Conservation (phyloP, 441 rosid genomes). For the Metrosideros polymorpha region DNA sequence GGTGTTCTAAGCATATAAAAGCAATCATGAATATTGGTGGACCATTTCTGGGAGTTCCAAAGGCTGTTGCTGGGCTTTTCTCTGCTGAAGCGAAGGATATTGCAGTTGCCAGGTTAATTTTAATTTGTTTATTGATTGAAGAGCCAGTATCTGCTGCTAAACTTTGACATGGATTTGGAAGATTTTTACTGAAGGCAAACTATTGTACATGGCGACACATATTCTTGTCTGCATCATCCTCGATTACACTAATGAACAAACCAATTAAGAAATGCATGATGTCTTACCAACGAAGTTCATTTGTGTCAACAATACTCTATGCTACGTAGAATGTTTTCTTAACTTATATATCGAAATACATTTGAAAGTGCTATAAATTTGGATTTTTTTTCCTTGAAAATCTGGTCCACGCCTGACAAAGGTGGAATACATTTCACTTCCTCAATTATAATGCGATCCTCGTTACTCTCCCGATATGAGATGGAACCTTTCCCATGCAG, state of each 20-base stretch:
- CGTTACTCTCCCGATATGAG: not conserved
- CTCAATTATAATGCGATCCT: not conserved
- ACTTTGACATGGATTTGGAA: not conserved
- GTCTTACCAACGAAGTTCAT: not conserved
- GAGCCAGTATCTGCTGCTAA: not conserved
- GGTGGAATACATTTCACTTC: not conserved
- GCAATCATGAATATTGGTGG: slow-evolving; percentile 93
- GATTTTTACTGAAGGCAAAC: not conserved
- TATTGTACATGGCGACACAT: not conserved
- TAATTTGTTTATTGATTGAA: not conserved
- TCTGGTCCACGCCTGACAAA: not conserved
- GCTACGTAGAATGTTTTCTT: not conserved
- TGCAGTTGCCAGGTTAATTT: slow-evolving; percentile 78
- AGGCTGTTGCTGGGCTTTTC: slow-evolving; percentile 82
- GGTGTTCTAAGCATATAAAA: slow-evolving; percentile 93
- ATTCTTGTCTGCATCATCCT: not conserved
- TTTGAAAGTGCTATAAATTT: not conserved
- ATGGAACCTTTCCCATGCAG: not conserved
- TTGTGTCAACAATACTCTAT: not conserved
- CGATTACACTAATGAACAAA: not conserved
- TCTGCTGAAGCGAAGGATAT: slow-evolving; percentile 93
- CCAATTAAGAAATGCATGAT: not conserved
- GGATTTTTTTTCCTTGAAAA: not conserved
- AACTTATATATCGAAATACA: not conserved
- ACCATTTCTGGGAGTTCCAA: slow-evolving; percentile 92